These are phyloP conservation scores for Leptosphaerulina australis DNA, from an alignment of 2,329 filamentous ascomycete genomes.

Conservation along the genomic window DNA sequence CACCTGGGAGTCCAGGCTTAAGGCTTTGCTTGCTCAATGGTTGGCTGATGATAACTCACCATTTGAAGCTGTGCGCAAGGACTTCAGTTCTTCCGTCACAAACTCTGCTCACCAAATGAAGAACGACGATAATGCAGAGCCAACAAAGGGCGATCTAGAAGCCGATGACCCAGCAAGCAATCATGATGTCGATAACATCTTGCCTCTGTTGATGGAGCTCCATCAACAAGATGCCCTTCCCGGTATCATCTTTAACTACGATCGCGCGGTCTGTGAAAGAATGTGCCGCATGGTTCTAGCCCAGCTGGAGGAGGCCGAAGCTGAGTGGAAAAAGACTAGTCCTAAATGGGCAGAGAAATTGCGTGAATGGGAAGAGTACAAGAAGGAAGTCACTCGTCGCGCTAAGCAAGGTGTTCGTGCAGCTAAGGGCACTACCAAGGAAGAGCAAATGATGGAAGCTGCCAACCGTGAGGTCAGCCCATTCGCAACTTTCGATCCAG, in stretches of 20 bases:
- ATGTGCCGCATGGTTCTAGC: conserved; percentile 60
- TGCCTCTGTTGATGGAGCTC: conserved; percentile 65
- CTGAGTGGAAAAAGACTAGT: conserved; percentile 62
- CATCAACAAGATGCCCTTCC: conserved; percentile 70
- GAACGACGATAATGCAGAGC: conserved; percentile 11
- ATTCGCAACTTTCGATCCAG: conserved; percentile 70
- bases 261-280: conserved; percentile 67
- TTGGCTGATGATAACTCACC: conserved; percentile 62
- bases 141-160: conserved; percentile 22
- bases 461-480: conserved; percentile 61
- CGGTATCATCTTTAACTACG: conserved; percentile 79
- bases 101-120: conserved; percentile 14
- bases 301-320: conserved; percentile 62
- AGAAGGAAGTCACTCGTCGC: conserved; percentile 54
- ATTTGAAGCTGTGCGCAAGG: conserved; percentile 58
- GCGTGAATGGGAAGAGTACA: conserved; percentile 63
- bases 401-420: conserved; percentile 54
- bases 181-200: conserved; percentile 52
- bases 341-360: conserved; percentile 67
- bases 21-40: conserved; percentile 64
- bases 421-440: conserved; percentile 59
- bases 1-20: conserved; percentile 68
- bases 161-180: conserved; percentile 32
- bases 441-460: conserved; percentile 63
- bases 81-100: conserved; percentile 42